These are phyloP conservation scores for Teunomyces pallodes DNA, from an alignment of 805 yeast species.

Conservation along the genomic window DNA sequence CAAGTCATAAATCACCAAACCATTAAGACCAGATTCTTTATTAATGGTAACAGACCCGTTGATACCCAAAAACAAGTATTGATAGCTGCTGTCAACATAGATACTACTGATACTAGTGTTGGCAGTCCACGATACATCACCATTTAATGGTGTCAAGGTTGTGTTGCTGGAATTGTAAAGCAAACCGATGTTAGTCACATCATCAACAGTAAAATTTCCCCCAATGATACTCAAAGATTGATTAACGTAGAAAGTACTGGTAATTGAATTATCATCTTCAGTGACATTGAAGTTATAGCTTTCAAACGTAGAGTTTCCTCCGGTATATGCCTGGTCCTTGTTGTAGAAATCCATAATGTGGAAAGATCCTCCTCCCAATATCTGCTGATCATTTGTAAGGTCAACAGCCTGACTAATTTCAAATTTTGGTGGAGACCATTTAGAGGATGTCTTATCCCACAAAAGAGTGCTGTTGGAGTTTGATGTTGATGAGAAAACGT, in stretches of 20 bases:
- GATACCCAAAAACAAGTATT: slow-evolving; percentile 45
- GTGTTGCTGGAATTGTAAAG: slow-evolving; percentile 17
- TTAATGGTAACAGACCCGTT: slow-evolving; percentile 33
- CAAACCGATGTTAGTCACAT: slow-evolving; percentile 28
- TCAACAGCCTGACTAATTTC: slow-evolving; percentile 27
- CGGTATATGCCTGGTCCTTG: slow-evolving; percentile 24
- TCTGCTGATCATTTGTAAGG: slow-evolving; percentile 24
- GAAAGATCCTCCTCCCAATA: slow-evolving; percentile 36
- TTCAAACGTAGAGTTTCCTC: slow-evolving; percentile 18
- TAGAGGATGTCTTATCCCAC: slow-evolving; percentile 41
- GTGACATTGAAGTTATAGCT: slow-evolving; percentile 21
- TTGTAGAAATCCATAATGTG: slow-evolving; percentile 30
- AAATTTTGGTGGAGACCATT: slow-evolving; percentile 36
- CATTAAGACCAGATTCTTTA: slow-evolving; percentile 26
- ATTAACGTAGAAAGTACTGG: slow-evolving; percentile 46
- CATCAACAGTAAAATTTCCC: slow-evolving; percentile 47
- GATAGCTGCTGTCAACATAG: slow-evolving; percentile 31
- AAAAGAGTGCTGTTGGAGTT: slow-evolving; percentile 21
- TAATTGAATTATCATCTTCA: slow-evolving; percentile 16
- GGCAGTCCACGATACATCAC: slow-evolving; percentile 24
- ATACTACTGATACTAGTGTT: slow-evolving; percentile 28
- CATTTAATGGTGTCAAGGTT: slow-evolving; percentile 18
- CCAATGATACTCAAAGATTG: slow-evolving; percentile 53
- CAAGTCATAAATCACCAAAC: slow-evolving; percentile 55
- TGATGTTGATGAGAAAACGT: slow-evolving; percentile 34